phyloP scores from a whole-genome alignment of 805 yeast genomes.

The Starmerella potacharoeniae region DNA sequence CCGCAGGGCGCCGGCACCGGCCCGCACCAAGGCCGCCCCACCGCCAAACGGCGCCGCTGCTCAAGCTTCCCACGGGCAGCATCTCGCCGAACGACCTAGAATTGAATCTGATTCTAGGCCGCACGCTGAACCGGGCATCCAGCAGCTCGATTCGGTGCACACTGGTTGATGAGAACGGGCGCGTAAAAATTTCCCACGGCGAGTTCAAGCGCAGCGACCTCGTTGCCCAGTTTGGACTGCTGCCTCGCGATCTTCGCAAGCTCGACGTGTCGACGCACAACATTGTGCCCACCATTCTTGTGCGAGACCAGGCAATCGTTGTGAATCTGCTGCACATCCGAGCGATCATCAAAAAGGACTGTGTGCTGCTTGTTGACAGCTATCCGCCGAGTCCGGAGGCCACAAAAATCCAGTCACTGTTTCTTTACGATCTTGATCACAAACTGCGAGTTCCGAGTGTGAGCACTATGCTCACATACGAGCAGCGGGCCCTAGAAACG shows the following conservation, averaged over 20 bases:
- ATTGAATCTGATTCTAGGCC: conserved; percentile 21
- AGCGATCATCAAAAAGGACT: conserved; percentile 72
- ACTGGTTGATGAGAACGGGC: conserved; percentile 59
- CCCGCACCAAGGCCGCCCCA: neutral
- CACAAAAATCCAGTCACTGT: conserved; percentile 57
- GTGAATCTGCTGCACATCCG: conserved; percentile 78
- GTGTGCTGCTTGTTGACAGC: conserved; percentile 76
- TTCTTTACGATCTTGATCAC: conserved; percentile 69
- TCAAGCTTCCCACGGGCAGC: neutral
- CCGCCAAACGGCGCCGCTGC: neutral
- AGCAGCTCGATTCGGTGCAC: conserved; percentile 59
- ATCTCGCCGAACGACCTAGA: conserved; percentile 13
- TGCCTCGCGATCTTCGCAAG: conserved; percentile 84
- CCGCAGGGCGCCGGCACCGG: neutral
- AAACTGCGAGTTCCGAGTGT: conserved; percentile 41
- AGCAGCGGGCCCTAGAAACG: conserved; percentile 80
- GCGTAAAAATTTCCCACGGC: conserved; percentile 55
- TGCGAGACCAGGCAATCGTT: conserved; percentile 63
- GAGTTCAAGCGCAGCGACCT: conserved; percentile 65
- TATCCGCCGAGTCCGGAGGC: conserved; percentile 34
- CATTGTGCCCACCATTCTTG: conserved; percentile 80
- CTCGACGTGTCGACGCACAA: conserved; percentile 72
- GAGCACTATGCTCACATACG: conserved; percentile 58
- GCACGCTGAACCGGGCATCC: conserved; percentile 20
- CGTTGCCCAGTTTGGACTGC: conserved; percentile 59